Base-by-base conservation (phyloP, 305 asterid genomes). In the Nicotiana rustica region DNA sequence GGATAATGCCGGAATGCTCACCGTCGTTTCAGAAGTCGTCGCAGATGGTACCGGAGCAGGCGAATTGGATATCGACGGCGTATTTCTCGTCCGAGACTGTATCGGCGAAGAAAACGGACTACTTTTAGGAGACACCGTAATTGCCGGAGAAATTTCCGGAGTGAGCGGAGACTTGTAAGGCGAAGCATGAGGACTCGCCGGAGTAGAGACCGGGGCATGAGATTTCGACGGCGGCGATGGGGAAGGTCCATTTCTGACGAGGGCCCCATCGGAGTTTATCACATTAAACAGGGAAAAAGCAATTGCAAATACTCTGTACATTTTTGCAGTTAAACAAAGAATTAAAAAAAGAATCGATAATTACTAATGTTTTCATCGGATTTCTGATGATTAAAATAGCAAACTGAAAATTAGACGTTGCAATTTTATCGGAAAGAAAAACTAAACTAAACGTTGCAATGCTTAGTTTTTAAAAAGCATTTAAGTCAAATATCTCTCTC, bases 161-260 rank as follows among this genome's bases (percentile, higher is more conserved):
- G 83, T 25, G 31, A 81, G 85, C 66, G 94, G 92, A 85, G 97
- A 86, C 84, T 89, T 87, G 6, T 85, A 49, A 59, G 95, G 95
- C 78, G 60, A 70, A 41, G 10, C 3, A 44, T 70, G 56, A 70
- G 18, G 59, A 70, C 33, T 19, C 59, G 81, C 67, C 81, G 92
- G 90, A 86, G 90, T 10, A 83, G 81, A 55, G 8, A 84, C 83
- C 1, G 12, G 36, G 35, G 18, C 0, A 41, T 41, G 29, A 33
- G 86, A 14, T 59, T 67, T 44, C 2, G 10, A 36, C 36, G 36
- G 12, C 6, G 93, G 91, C 10, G 93, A 80, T 4, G 84, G 88
- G 67, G 94, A 83, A 80, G 96, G 96, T 67, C 91, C 88, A 80
- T 70, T 79, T 61, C 82, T 9, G 71, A 29, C 19, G 86, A 91